These are phyloP conservation scores for Sporothrix inflata DNA, from an alignment of 2,329 filamentous ascomycete genomes.

Conservation along the genomic window DNA sequence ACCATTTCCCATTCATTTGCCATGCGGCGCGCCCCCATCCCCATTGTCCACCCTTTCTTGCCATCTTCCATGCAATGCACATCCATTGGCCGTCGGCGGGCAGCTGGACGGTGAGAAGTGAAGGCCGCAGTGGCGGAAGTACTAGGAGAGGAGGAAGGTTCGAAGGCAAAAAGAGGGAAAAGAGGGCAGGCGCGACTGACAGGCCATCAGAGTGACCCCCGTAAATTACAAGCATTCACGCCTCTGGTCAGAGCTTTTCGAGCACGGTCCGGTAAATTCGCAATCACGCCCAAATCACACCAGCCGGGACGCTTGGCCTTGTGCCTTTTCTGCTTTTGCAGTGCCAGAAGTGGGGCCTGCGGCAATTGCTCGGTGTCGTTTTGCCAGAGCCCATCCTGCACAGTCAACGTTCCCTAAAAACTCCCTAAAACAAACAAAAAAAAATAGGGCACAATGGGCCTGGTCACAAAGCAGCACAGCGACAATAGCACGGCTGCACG, in stretches of 20 bases:
- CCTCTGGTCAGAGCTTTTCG: slow-evolving; percentile 5
- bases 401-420: too few species aligned
- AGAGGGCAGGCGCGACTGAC: not conserved
- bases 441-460: not conserved
- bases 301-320: slow-evolving; percentile 1
- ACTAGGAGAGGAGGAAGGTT: not conserved
- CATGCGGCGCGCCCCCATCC: not conserved
- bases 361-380: slow-evolving; percentile 2
- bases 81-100: not conserved
- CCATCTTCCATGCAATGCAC: not conserved
- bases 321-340: slow-evolving; percentile 4
- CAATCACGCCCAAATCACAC: slow-evolving; percentile 23
- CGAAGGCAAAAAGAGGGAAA: not conserved
- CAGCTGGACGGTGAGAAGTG: not conserved
- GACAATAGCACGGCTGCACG: not conserved
- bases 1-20: slow-evolving; percentile 4
- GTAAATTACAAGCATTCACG: slow-evolving; percentile 12
- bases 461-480: not conserved
- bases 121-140: not conserved
- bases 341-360: slow-evolving; percentile 14
- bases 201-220: not conserved
- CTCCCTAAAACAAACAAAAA: not conserved
- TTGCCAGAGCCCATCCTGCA: not conserved
- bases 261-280: slow-evolving; percentile 24
- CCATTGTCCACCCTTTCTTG: slow-evolving; percentile 6